Percentiles rank a stretch among this genome's conserved stretches.
These are phyloP conservation scores for Oropetium thomaeum DNA, from an alignment of 176 grass and related monocot genomes.

Conservation along the genomic window DNA sequence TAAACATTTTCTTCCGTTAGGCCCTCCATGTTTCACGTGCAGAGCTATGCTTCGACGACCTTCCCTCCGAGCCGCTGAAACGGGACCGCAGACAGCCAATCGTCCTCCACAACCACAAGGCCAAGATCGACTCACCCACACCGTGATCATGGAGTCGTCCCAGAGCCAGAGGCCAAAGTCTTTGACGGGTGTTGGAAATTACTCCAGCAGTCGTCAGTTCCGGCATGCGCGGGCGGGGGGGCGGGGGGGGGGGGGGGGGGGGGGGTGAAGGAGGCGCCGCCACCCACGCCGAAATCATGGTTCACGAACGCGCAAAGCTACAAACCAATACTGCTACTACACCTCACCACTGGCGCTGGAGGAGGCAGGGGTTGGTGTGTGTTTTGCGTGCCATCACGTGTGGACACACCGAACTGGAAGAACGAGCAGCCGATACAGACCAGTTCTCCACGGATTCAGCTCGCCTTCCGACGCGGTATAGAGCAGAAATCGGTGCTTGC, in stretches of 20 bases:
- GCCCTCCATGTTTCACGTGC: neutral
- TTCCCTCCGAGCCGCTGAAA: neutral
- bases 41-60: neutral
- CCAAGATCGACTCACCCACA: neutral
- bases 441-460: slow-evolving; percentile 12
- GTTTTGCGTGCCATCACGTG: neutral
- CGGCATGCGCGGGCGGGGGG: too few species aligned
- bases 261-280: too few species aligned
- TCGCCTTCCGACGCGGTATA: slow-evolving; percentile 20
- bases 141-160: neutral
- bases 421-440: neutral
- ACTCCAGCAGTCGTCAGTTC: neutral
- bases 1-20: too few species aligned
- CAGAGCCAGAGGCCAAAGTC: neutral
- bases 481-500: slow-evolving; percentile 10
- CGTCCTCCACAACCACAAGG: neutral
- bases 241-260: too few species aligned
- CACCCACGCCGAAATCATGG: slow-evolving; percentile 6
- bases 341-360: neutral
- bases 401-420: neutral
- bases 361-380: neutral
- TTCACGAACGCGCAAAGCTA: neutral
- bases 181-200: neutral
- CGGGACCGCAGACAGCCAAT: neutral
- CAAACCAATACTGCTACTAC: too few species aligned